phyloP scores from a whole-genome alignment of 2,329 filamentous ascomycete genomes.

The Claviceps sorghi region DNA sequence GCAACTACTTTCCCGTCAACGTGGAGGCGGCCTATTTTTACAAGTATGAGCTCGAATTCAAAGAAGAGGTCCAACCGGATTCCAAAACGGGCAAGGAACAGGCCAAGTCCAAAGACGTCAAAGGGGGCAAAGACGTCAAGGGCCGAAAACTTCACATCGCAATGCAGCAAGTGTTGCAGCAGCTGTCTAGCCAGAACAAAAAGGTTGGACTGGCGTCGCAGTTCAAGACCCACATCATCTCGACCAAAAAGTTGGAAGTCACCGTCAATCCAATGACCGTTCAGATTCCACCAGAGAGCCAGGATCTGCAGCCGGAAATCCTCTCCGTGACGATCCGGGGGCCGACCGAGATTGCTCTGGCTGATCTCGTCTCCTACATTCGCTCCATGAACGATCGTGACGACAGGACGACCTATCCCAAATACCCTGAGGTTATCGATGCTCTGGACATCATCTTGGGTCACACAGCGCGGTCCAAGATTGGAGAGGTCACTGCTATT shows the following conservation, averaged over 20 bases:
- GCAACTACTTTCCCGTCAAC: conserved; percentile 38
- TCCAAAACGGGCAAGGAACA: conserved; percentile 7
- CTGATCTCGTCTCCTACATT: conserved; percentile 29
- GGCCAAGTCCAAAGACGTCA: conserved; percentile 17
- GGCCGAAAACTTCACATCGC: conserved; percentile 29
- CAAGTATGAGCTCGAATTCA: conserved; percentile 31
- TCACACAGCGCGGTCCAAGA: conserved; percentile 23
- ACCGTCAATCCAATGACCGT: conserved; percentile 20
- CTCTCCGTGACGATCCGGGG: conserved; percentile 29
- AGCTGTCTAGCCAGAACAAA: conserved; percentile 19
- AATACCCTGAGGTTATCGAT: conserved; percentile 32
- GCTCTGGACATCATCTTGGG: conserved; percentile 39
- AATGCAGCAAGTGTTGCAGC: conserved; percentile 22
- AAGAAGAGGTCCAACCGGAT: conserved; percentile 27
- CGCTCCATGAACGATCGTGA: conserved; percentile 25
- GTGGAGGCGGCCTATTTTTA: conserved; percentile 23
- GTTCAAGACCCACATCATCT: conserved; percentile 35
- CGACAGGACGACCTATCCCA: conserved; percentile 28
- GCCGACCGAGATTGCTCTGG: conserved; percentile 23
- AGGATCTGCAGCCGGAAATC: conserved; percentile 16
- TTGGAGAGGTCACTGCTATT: conserved; percentile 22
- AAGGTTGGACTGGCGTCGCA: conserved; percentile 28
- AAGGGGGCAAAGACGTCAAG: conserved; percentile 25
- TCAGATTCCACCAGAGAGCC: conserved; percentile 18
- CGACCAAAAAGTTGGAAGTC: conserved; percentile 22